Conservation (phyloP, 2,329 filamentous ascomycete genomes). For the Blumeria hordei region DNA sequence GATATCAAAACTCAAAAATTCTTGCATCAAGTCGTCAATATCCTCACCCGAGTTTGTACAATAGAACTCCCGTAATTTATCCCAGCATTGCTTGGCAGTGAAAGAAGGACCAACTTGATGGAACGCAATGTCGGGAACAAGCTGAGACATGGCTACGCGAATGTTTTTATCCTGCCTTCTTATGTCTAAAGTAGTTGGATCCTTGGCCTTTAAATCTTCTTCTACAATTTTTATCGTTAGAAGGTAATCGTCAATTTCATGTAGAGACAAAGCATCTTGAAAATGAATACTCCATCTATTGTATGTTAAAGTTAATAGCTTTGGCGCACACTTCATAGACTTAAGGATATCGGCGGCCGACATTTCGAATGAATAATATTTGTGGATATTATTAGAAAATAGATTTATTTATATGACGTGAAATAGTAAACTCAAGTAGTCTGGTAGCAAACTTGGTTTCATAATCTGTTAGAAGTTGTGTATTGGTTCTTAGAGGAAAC, state of each 20-base stretch:
- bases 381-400: not conserved
- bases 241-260: not conserved
- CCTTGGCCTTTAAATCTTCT: not conserved
- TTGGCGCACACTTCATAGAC: not conserved
- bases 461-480: too few relatives aligned
- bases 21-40: not conserved
- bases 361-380: not conserved
- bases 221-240: not conserved
- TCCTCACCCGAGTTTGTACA: not conserved
- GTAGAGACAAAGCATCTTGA: not conserved
- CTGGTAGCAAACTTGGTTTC: too few relatives aligned
- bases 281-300: conserved; percentile 1
- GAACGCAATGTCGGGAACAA: not conserved
- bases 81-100: not conserved
- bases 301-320: not conserved
- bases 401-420: too few relatives aligned
- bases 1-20: not conserved
- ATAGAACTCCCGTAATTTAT: not conserved
- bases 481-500: too few relatives aligned
- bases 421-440: too few relatives aligned
- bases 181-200: not conserved
- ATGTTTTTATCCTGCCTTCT: not conserved
- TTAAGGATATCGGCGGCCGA: not conserved
- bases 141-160: not conserved
- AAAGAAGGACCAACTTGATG: not conserved